Evolutionary conservation across 208 protist species (phyloP), one percentile per base, ranked within the genome.

Genomic region (Trypanosoma avium): DNA sequence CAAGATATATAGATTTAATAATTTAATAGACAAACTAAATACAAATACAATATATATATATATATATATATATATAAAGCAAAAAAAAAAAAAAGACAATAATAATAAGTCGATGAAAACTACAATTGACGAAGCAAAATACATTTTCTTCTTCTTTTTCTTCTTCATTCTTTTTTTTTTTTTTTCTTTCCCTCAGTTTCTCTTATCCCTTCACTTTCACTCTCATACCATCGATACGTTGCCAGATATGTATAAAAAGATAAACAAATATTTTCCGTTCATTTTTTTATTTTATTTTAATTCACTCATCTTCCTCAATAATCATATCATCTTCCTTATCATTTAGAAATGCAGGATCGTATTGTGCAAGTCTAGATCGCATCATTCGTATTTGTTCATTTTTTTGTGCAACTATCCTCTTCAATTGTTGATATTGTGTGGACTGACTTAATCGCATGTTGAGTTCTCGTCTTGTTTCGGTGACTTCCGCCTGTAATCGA

Each of bases 381-480:
- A 87, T 54, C 47, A 32, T 36, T 59, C 73, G 74, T 9, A 92
- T 62, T 49, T 87, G 74, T 50, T 73, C 75, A 58, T 92, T 92
- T 45, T 79, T 81, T 48, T 81, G 64, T 15, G 77, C 69, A 30
- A 92, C 48, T 5, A 92, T 75, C 58, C 81, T 67, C 70, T 86
- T 86, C 61, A 92, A 62, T 62, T 89, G 80, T 62, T 86, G 86
- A 45, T 84, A 92, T 72, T 92, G 86, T 22, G 82, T 85, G 21
- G 82, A 89, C 50, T 92, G 82, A 57, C 82, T 79, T 19, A 92
- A 75, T 38, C 82, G 69, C 30, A 67, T 76, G n/a, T 71, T 67
- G 5, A 89, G 75, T 67, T 92, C 86, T 3, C 65, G 71, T 67
- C 73, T 80, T 27, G 82, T 74, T 50, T 84, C 79, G 0, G 75